These are phyloP conservation scores for Hyaloscypha variabilis DNA, from an alignment of 495 filamentous ascomycete species.

Conservation along the genomic window DNA sequence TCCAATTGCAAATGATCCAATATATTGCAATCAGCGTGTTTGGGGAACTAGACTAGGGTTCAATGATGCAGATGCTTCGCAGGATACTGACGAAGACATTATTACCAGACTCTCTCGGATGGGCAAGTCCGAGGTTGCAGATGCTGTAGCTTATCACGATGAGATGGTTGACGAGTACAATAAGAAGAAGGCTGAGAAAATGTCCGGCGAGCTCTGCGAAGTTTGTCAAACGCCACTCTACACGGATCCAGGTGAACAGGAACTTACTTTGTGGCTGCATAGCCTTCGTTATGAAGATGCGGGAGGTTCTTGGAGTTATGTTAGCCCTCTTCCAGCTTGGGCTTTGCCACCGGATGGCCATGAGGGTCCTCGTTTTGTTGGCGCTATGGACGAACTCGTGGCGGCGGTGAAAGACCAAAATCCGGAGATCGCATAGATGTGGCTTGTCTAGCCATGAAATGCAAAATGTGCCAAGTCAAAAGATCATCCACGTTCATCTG, in stretches of 20 bases:
- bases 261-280: constrained; percentile 92
- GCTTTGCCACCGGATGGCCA: constrained; percentile 71
- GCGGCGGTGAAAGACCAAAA: constrained; percentile 35
- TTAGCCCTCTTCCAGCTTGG: constrained; percentile 83
- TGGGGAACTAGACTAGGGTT: constrained; percentile 81
- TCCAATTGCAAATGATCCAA: constrained; percentile 95
- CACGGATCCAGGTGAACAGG: constrained; percentile 85
- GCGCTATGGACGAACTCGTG: constrained; percentile 54
- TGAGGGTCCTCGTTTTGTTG: constrained; percentile 61
- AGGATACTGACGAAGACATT: constrained; percentile 82
- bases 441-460: background rate
- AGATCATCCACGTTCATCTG: background rate
- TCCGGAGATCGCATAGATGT: constrained; percentile 27
- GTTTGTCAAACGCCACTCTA: constrained; percentile 88
- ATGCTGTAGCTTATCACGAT: constrained; percentile 91
- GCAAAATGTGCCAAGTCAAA: background rate
- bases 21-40: constrained; percentile 91
- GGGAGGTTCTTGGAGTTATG: constrained; percentile 82
- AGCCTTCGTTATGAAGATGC: constrained; percentile 84
- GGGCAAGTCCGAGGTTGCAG: constrained; percentile 90
- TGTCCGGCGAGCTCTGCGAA: constrained; percentile 81
- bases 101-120: constrained; percentile 83
- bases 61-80: constrained; percentile 62
- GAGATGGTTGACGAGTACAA: constrained; percentile 87
- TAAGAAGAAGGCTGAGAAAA: constrained; percentile 84